Evolutionary conservation across 441 rosid species (phyloP).

Genomic region (Corymbia citriodora): DNA sequence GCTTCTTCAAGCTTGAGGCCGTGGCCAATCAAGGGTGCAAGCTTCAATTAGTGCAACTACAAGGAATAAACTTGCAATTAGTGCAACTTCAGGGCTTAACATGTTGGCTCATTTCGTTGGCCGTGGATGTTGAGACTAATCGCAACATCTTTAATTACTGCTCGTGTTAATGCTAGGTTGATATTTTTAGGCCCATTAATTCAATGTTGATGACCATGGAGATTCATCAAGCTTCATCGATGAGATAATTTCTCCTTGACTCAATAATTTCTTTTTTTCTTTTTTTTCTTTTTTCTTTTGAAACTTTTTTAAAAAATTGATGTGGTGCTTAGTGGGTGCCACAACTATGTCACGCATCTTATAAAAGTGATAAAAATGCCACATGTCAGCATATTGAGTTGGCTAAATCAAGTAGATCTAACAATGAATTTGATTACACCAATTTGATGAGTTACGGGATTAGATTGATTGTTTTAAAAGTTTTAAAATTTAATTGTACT

Average conservation of each 20-base stretch:
- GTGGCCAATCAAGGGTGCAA: background rate
- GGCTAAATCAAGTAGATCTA: fast-evolving
- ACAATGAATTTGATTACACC: fast-evolving
- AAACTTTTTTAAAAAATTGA: background rate
- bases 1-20: background rate
- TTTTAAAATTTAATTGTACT: fast-evolving
- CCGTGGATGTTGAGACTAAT: background rate
- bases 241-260: background rate
- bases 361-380: background rate
- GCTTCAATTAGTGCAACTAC: background rate
- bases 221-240: background rate
- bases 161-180: background rate
- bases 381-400: background rate
- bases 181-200: background rate
- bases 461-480: background rate
- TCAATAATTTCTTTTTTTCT: background rate
- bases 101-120: background rate
- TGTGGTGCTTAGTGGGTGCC: background rate
- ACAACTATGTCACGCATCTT: background rate
- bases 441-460: fast-evolving
- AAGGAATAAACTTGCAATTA: background rate
- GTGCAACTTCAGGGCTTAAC: background rate
- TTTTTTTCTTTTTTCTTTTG: background rate
- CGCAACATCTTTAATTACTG: background rate
- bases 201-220: background rate